Evolutionary conservation across 2,329 filamentous ascomycete genomes (phyloP).

Genomic region (Purpureocillium takamizusanense): DNA sequence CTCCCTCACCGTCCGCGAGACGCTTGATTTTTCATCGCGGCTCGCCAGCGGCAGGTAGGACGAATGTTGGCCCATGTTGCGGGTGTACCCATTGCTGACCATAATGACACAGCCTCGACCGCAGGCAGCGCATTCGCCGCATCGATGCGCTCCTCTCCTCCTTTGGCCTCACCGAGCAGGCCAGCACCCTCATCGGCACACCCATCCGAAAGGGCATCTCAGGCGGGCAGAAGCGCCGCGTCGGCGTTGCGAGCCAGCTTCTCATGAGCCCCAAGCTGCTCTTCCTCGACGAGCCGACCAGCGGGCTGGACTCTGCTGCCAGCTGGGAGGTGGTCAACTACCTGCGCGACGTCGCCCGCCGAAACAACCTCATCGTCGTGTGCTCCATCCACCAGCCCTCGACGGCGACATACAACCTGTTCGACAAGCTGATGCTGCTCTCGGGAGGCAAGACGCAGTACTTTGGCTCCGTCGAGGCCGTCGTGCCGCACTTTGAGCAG

Average conservation of each 20-base stretch:
- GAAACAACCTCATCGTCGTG: slow-evolving; percentile 66
- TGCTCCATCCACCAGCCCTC: slow-evolving; percentile 83
- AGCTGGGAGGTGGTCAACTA: slow-evolving; percentile 71
- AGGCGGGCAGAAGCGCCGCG: slow-evolving; percentile 74
- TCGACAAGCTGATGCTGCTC: slow-evolving; percentile 69
- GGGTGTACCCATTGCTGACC: too few species aligned
- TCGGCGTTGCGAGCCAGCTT: slow-evolving; percentile 72
- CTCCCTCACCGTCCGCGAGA: slow-evolving; percentile 71
- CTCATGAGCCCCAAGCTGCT: slow-evolving; percentile 74
- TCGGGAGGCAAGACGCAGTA: slow-evolving; percentile 65
- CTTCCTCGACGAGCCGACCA: slow-evolving; percentile 79
- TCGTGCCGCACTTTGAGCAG: slow-evolving; percentile 54
- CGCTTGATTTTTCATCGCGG: slow-evolving; percentile 66
- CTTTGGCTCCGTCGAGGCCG: slow-evolving; percentile 52
- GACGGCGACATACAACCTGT: slow-evolving; percentile 67
- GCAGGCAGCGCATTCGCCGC: slow-evolving; percentile 49
- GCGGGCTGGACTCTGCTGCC: slow-evolving; percentile 70
- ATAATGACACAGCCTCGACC: slow-evolving; percentile 22
- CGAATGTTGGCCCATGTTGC: too few species aligned
- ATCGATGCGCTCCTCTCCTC: slow-evolving; percentile 59
- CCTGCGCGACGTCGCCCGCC: slow-evolving; percentile 55
- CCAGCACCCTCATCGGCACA: slow-evolving; percentile 67
- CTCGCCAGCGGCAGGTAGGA: slow-evolving; percentile 49
- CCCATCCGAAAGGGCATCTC: slow-evolving; percentile 76
- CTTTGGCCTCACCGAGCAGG: slow-evolving; percentile 64